Evolutionary conservation across 225 moss, liverwort and hornwort genomes (phyloP), one percentile per base, ranked within the genome.

Genomic region (Sphagnum tenellum): DNA sequence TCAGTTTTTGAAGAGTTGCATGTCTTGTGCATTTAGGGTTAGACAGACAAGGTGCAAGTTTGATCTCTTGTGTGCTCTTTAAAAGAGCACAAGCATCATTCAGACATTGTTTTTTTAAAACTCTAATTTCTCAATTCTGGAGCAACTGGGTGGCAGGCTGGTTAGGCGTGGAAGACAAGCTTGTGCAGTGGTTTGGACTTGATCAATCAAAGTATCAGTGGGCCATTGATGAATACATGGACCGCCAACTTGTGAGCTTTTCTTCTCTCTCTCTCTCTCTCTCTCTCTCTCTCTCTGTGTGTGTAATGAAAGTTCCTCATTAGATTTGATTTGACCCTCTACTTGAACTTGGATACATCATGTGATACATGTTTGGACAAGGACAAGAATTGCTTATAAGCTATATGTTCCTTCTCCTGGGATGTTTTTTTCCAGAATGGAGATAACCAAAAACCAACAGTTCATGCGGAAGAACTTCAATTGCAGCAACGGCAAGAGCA

Each of bases 181-280:
- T 94, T 50, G 89, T 78, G 47, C 81, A 83, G 65, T 90, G 77
- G 74, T 83, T 91, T 73, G 94, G 94, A 67, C 75, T 94, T 5
- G 85, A 90, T 72, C 78, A 86, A 67, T 91, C 91, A 4, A 94
- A 94, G 69, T 94, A 90, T 61, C 91, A 89, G 64, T 91, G 94
- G 94, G 94, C 94, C 4, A 65, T 94, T 46, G 91, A 94, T 65
- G 92, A 92, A 76, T 74, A 78, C 63, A 71, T 79, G 85, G 85
- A 89, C 64, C 89, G 78, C 44, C 85, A 89, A 64, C 45, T 88
- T 83, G 92, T 92, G 74, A 29, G 7, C 48, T 12, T 47, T 56
- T 4, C 12, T 59, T 44, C 7, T 12, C 9, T 10, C 50, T 49
- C 47, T 64, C 11, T 11, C 12, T 2, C 62, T 9, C 9, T 49